These are phyloP conservation scores for Lactarius vividus DNA, from an alignment of 768 basidiomycete genomes.

Conservation along the genomic window DNA sequence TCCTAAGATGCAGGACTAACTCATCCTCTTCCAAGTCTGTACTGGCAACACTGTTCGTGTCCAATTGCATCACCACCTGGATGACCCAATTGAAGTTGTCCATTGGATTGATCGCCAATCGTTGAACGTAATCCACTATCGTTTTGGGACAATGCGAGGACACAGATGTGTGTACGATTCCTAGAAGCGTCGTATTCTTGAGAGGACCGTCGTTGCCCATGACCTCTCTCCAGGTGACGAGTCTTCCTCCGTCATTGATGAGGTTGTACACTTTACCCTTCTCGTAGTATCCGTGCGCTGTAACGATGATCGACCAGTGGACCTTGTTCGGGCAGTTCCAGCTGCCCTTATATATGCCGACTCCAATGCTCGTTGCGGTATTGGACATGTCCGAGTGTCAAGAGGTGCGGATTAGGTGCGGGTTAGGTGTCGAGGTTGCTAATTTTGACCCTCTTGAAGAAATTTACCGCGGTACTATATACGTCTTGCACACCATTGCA, in stretches of 20 bases:
- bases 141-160: not conserved
- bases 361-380: conserved; percentile 1
- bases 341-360: not conserved
- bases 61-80: conserved; percentile 6
- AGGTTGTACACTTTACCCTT: not conserved
- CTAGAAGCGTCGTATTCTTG: not conserved
- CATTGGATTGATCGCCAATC: not conserved
- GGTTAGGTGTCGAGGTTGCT: not conserved
- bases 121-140: not conserved
- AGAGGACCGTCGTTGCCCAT: not conserved
- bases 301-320: not conserved
- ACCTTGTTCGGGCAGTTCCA: not conserved
- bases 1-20: not conserved
- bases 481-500: not conserved
- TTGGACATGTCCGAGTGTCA: not conserved
- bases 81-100: conserved; percentile 9
- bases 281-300: not conserved
- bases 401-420: not conserved
- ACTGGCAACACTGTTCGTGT: not conserved
- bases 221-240: not conserved
- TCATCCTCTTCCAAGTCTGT: not conserved
- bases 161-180: not conserved
- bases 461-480: not conserved
- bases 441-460: not conserved
- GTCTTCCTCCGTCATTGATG: conserved; percentile 1